Base-by-base conservation (phyloP, 345 rosid species). In the Arabis hirsuta region DNA sequence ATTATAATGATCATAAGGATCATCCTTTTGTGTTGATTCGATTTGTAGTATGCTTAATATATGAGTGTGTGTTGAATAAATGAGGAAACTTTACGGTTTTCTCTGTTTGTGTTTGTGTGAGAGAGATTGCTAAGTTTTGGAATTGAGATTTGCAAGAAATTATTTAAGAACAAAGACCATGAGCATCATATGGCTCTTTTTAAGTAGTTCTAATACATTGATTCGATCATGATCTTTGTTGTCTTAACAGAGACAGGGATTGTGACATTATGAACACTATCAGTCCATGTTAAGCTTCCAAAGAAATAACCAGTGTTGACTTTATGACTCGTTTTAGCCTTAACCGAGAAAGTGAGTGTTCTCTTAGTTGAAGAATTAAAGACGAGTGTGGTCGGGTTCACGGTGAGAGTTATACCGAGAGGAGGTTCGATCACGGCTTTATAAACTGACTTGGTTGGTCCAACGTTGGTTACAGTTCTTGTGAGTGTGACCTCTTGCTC, bases 211-310 rank as follows among this genome's bases (percentile, higher is more conserved):
- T 46, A 16, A 6, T 10, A 14, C 31, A 36, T 22, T 22, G 24
- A 22, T 22, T 22, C 24, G 24, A 22, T 22, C 29, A 27, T 27
- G 29, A 27, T 27, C 3, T 1, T 22, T 22, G 24, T 27, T 27
- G 29, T 27, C 29, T 3, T 27, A 27, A 27, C 29, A 27, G 29
- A 27, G 26, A 7, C 0, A 22, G 86, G 87, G 69, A 74, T 80
- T 54, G 6, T 62, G 39, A 85, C 85, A 55, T 43, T 12, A 56
- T 74, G 82, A 22, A 43, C 47, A 42, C 80, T 77, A 69, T 80
- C 76, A 1, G 60, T 79, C 82, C 87, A 83, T 5, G 79, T 76
- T 10, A 85, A 63, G 80, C 84, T 80, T 13, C 87, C 81, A 72
- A 85, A 85, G 4, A 48, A 63, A 69, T 72, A 83, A 12, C 81